phyloP scores from a whole-genome alignment of 352 stramenopile species.

The Phytophthora idaei region DNA sequence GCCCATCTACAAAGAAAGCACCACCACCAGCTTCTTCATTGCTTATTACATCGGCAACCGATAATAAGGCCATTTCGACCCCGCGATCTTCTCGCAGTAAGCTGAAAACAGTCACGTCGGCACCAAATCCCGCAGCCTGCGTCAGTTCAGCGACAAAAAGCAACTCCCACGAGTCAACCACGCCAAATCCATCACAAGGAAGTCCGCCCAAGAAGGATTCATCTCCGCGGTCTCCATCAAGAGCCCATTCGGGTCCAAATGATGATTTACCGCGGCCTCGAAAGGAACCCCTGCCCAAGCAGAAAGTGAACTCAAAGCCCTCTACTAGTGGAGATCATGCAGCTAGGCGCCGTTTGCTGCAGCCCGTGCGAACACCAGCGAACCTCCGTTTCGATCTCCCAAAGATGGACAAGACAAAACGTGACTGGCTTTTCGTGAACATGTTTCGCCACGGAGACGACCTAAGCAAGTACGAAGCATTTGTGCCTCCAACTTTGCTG shows the following conservation, averaged over 20 bases:
- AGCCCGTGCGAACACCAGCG: constrained; percentile 54
- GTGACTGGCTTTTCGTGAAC: constrained; percentile 79
- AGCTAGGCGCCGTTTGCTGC: constrained; percentile 39
- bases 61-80: neutral
- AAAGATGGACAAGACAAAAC: constrained; percentile 67
- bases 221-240: constrained; percentile 14
- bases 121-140: neutral
- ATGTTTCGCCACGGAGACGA: constrained; percentile 81
- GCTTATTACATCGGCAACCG: neutral
- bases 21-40: neutral
- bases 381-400: constrained; percentile 57
- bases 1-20: constrained; percentile 6
- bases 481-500: constrained; percentile 40
- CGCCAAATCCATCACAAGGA: neutral
- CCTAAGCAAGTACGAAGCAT: constrained; percentile 69
- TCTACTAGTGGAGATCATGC: constrained; percentile 16
- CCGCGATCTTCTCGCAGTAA: constrained; percentile 6
- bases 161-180: neutral
- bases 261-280: constrained; percentile 39
- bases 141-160: neutral
- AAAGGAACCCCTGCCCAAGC: constrained; percentile 54
- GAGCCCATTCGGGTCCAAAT: constrained; percentile 12
- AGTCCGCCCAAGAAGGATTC: constrained; percentile 19
- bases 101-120: constrained; percentile 1
- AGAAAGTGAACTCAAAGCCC: constrained; percentile 37